Percentiles rank a stretch among this genome's conserved stretches.
These are phyloP conservation scores for Lasiodiplodia hormozganensis DNA, from an alignment of 2,329 filamentous ascomycete species.

Conservation along the genomic window DNA sequence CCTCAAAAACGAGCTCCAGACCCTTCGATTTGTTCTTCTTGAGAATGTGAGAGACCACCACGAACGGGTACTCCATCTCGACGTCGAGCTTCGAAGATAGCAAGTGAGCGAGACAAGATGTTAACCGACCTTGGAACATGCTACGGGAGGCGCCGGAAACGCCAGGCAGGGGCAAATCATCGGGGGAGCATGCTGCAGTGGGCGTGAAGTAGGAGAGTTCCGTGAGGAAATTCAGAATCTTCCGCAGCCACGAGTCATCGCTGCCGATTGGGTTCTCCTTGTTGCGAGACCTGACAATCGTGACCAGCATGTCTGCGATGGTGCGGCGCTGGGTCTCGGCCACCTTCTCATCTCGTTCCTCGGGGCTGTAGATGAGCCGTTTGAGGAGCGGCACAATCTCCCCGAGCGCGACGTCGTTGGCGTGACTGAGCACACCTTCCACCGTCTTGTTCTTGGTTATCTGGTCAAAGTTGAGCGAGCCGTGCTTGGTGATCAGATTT, in stretches of 20 bases:
- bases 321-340: constrained; percentile 56
- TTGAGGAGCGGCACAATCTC: constrained; percentile 63
- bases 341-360: constrained; percentile 51
- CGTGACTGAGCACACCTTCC: constrained; percentile 72
- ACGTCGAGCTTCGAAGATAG: constrained; percentile 49
- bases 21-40: constrained; percentile 37
- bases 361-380: constrained; percentile 54
- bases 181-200: constrained; percentile 40
- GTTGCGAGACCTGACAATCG: constrained; percentile 53
- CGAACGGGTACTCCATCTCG: constrained; percentile 47
- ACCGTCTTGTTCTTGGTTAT: constrained; percentile 85
- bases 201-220: constrained; percentile 59
- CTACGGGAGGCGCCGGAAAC: constrained; percentile 57
- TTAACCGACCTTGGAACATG: constrained; percentile 62
- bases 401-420: constrained; percentile 58
- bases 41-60: constrained; percentile 49
- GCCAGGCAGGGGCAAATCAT: constrained; percentile 50
- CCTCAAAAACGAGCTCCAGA: constrained; percentile 55
- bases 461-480: constrained; percentile 82
- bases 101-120: constrained; percentile 61
- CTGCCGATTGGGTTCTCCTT: constrained; percentile 44
- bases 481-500: constrained; percentile 72
- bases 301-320: constrained; percentile 61
- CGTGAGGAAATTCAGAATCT: constrained; percentile 54
- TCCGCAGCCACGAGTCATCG: constrained; percentile 51